Percentiles rank a stretch among this genome's conserved stretches.
These are phyloP conservation scores for Aspergillus japonicus DNA, from an alignment of 2,329 filamentous ascomycete genomes.

Conservation along the genomic window DNA sequence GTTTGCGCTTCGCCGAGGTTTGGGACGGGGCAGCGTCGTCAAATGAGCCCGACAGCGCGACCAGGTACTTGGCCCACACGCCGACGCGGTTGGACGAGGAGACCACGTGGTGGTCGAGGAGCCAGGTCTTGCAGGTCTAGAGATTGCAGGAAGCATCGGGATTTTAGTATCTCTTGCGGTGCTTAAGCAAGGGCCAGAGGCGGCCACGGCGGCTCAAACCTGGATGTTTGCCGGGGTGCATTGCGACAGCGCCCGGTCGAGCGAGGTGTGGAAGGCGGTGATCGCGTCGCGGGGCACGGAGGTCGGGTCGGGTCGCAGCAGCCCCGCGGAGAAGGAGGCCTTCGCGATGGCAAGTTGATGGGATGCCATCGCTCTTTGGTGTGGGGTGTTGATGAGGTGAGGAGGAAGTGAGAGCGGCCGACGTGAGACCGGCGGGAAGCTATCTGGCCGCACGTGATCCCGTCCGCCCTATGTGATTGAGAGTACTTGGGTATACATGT, in stretches of 20 bases:
- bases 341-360: constrained; percentile 75
- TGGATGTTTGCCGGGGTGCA: constrained; percentile 82
- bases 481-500: too few species aligned
- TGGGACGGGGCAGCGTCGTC: constrained; percentile 21
- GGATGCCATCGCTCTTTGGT: constrained; percentile 55
- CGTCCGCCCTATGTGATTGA: neutral
- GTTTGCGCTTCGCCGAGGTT: constrained; percentile 63
- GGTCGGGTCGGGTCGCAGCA: constrained; percentile 71
- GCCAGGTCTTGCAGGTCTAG: constrained; percentile 87
- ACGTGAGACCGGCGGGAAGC: neutral
- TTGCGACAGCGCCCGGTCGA: constrained; percentile 64
- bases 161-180: constrained; percentile 39
- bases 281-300: constrained; percentile 68
- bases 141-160: constrained; percentile 13
- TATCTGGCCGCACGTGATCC: neutral
- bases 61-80: constrained; percentile 73
- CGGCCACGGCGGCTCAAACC: constrained; percentile 62
- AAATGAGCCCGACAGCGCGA: constrained; percentile 65
- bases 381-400: neutral
- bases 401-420: neutral
- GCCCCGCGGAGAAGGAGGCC: constrained; percentile 70
- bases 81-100: constrained; percentile 64
- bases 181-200: constrained; percentile 14
- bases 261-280: constrained; percentile 64
- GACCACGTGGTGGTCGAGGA: constrained; percentile 65